Base-by-base conservation (phyloP, 257 asterid species). In the Lavandula angustifolia region DNA sequence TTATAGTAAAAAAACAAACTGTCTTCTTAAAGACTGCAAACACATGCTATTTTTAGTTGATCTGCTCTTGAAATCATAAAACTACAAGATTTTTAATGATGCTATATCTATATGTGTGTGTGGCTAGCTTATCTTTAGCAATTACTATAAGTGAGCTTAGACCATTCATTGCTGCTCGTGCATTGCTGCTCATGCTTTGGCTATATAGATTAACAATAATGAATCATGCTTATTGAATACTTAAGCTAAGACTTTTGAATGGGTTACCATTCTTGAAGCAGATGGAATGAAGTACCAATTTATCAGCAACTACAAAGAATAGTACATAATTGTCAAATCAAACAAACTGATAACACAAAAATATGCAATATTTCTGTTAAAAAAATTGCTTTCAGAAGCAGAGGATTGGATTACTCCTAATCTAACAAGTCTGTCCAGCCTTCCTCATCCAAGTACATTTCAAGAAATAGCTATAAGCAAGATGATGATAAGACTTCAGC, bases 1-100 rank as follows among this genome's bases (percentile, higher is more conserved):
- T 10, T 11, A 27, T 29, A 52, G 17, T 52, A 52, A 6, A 54
- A 11, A 31, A 31, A 31, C 18, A 31, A 33, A 5, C 1, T 54
- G 3, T 53, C 59, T 14, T 18, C 47, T 62, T 49, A 48, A 63
- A 12, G 17, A 34, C 51, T 59, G 50, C 43, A 32, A 54, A 11
- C 9, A 52, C 35, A 52, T 52, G 9, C 58, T 2, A 10, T 27
- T 52, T 50, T 29, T 5, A 52, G 58, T 2, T 7, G 3, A 52
- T 52, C 38, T 10, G 38, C 58, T 52, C 33, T 29, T 14, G 9
- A 52, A 52, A 11, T 29, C 38, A 8, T 34, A 49, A 17, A 49
- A 49, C 12, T 49, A 49, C 55, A 50, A 31, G 16, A 5, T 53
- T 53, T 22, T 31, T 52, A 40, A 53, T 53, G 59, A 27, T 14